Evolutionary conservation across 2,329 filamentous ascomycete genomes (phyloP), one percentile per base, ranked within the genome.

Genomic region (Neurospora crassa): DNA sequence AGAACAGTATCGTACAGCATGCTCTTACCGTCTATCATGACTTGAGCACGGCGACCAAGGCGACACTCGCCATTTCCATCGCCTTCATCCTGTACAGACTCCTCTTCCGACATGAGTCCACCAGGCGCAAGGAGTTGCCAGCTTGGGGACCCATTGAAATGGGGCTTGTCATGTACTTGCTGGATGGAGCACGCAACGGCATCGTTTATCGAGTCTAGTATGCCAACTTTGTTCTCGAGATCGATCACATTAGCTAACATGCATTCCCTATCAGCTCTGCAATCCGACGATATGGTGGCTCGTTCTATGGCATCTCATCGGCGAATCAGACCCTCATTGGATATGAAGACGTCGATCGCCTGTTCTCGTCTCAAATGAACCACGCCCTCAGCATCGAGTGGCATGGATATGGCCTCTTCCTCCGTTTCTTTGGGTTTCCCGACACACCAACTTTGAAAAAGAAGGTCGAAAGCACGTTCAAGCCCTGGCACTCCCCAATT

Each of bases 241-340:
- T 18, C 29, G 5, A 53, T 7, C 7, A 37, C 2, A 18, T n/a
- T 1, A 16, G 29, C 53, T 63, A 37, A 63, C 16, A 37, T 18
- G 12, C 29, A 11, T 37, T 20, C 5, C 53, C n/a, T n/a, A n/a
- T 6, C 4, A 63, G 69, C 24, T 45, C 63, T 12, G 12, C 40
- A 1, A 16, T 71, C 12, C 63, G 70, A 1, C 63, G 70, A 63
- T 68, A 68, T 7, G 14, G 42, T 29, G 70, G 70, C 10, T 68
- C 70, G 10, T 40, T 71, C 63, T 74, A 68, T 40, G 73, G 73
- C 40, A 71, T 78, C 20, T 80, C 79, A 74, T 73, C 74, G 12
- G 71, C 74, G n/a, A 73, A 77, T 41, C 76, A 77, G 63, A 73
- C 76, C 34, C 72, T 77, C 43, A 74, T 76, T 53, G 75, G 78